Conservation (phyloP, 345 rosid species). For the Diplotaxis tenuifolia region DNA sequence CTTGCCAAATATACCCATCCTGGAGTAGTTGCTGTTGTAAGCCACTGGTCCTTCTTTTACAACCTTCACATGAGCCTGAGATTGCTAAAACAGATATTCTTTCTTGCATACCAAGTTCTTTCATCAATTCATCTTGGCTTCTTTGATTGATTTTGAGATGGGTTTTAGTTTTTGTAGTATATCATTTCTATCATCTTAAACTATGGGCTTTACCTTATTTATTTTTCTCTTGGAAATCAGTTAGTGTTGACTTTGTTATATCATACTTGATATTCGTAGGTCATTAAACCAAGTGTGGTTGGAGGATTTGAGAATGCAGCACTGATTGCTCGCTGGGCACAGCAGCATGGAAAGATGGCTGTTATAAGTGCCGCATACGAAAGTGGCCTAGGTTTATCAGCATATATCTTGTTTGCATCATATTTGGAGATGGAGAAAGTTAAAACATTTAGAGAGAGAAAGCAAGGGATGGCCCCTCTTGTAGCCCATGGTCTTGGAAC, state of each 20-base stretch:
- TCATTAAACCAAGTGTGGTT: slow-evolving; percentile 82
- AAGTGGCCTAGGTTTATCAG: slow-evolving; percentile 72
- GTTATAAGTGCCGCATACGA: slow-evolving; percentile 87
- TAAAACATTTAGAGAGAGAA: slow-evolving; percentile 40
- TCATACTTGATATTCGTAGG: slow-evolving; percentile 44
- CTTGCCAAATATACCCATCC: slow-evolving; percentile 68
- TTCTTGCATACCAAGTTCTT: slow-evolving; percentile 3
- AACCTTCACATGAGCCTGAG: slow-evolving; percentile 7
- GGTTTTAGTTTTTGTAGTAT: not conserved
- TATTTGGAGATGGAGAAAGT: slow-evolving; percentile 69
- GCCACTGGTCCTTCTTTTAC: slow-evolving; percentile 34
- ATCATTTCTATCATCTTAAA: not conserved
- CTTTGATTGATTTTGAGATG: not conserved
- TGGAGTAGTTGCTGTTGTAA: slow-evolving; percentile 84
- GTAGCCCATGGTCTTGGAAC: slow-evolving; percentile 96
- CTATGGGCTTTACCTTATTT: not conserved
- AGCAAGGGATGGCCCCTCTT: slow-evolving; percentile 38
- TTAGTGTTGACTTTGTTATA: slow-evolving; percentile 8
- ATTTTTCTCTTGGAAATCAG: not conserved
- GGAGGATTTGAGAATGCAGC: slow-evolving; percentile 92
- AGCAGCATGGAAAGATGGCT: slow-evolving; percentile 76
- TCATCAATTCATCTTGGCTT: slow-evolving; percentile 2
- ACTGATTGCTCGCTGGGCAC: slow-evolving; percentile 80
- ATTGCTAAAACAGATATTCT: not conserved
- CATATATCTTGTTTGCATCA: slow-evolving; percentile 63